These are phyloP conservation scores for Achlya hypogyna DNA, from an alignment of 352 stramenopile genomes.

Conservation along the genomic window DNA sequence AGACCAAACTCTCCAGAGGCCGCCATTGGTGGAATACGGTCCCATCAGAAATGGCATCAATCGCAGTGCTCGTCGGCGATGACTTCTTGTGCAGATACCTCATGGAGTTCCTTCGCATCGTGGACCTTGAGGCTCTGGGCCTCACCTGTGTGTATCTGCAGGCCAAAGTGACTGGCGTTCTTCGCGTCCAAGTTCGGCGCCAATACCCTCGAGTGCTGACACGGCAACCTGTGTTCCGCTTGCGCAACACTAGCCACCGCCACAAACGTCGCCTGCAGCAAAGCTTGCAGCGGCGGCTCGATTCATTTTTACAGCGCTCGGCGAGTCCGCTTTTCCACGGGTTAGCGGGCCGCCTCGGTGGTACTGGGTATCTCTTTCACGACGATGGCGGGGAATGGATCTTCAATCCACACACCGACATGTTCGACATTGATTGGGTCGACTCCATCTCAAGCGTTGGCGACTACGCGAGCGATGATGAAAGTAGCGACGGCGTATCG, in stretches of 20 bases:
- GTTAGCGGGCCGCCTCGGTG: neutral
- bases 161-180: neutral
- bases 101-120: neutral
- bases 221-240: neutral
- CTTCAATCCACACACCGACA: neutral
- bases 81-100: neutral
- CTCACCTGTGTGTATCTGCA: neutral
- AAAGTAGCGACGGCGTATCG: no score
- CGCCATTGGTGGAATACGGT: no score
- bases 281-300: neutral
- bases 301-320: neutral
- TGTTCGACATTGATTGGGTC: slow-evolving; percentile 6
- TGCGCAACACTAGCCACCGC: neutral
- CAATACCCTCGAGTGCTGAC: neutral
- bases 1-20: no score
- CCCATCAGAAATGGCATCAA: neutral
- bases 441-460: neutral
- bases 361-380: neutral
- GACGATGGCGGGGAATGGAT: neutral
- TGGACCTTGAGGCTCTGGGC: neutral
- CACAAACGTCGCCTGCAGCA: neutral
- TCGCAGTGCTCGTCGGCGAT: neutral
- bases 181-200: neutral
- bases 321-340: neutral
- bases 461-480: neutral